These are phyloP conservation scores for Noccaea caerulescens DNA, from an alignment of 345 rosid species.

Conservation along the genomic window DNA sequence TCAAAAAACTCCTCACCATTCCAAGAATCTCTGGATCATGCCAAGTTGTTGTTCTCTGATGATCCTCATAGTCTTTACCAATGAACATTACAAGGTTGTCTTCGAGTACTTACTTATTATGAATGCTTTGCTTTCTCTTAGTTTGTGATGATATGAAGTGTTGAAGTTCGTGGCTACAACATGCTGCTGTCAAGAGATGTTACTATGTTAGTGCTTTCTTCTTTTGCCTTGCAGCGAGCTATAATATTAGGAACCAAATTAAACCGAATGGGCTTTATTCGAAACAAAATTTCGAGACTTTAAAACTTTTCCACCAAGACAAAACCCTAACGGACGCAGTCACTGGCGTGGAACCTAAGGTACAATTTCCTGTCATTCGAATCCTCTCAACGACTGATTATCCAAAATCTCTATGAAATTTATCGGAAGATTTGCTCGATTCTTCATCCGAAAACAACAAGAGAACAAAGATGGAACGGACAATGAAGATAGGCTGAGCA, in stretches of 20 bases:
- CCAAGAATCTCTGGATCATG: constrained; percentile 1
- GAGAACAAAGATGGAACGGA: too few relatives aligned
- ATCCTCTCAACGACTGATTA: too few relatives aligned
- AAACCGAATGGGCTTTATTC: background rate
- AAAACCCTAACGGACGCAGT: background rate
- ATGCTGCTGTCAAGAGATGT: background rate
- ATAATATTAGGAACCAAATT: too few relatives aligned
- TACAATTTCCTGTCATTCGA: too few relatives aligned
- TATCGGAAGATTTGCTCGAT: too few relatives aligned
- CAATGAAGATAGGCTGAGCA: constrained; percentile 5
- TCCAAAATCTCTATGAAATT: too few relatives aligned
- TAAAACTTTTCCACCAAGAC: too few relatives aligned
- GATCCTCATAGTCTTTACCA: background rate
- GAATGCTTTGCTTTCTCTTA: background rate
- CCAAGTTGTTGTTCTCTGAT: background rate
- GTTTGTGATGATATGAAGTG: background rate
- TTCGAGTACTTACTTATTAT: background rate
- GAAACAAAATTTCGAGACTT: background rate
- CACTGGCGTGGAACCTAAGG: constrained; percentile 14
- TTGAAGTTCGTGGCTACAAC: background rate
- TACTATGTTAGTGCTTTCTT: background rate
- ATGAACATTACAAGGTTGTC: background rate
- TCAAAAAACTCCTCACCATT: background rate
- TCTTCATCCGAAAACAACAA: too few relatives aligned
- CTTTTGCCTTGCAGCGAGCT: background rate